Percentiles rank a stretch among this genome's conserved stretches.
Evolutionary conservation across 208 protist species (phyloP).

Genomic region (Trypanosoma platydactyli): DNA sequence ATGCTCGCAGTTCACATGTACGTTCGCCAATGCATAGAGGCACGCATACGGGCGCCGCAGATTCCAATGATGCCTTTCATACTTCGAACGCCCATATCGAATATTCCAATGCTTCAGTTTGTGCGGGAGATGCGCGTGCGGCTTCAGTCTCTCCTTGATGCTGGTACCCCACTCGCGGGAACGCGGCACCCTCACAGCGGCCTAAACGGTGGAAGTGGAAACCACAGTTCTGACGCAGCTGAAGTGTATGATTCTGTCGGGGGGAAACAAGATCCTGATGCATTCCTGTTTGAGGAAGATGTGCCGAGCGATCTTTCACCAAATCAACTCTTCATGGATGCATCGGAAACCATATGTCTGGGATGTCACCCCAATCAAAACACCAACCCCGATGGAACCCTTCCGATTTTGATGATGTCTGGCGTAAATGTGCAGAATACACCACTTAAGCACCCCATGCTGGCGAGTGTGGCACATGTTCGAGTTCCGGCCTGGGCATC

Average conservation of each 20-base stretch:
- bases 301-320: conserved; percentile 34
- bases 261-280: conserved; percentile 32
- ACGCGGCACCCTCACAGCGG: conserved; percentile 34
- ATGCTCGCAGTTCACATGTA: conserved; percentile 80
- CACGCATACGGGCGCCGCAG: conserved; percentile 39
- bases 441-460: conserved; percentile 42
- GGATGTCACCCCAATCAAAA: conserved; percentile 21
- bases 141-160: conserved; percentile 56
- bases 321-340: conserved; percentile 39
- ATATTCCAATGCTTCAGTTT: conserved; percentile 80
- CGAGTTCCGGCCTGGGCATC: conserved; percentile 19
- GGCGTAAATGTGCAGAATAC: conserved; percentile 69
- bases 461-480: conserved; percentile 28
- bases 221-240: background rate
- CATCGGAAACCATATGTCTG: conserved; percentile 24
- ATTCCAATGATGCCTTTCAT: conserved; percentile 69
- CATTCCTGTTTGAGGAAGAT: conserved; percentile 77
- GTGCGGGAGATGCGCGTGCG: conserved; percentile 75
- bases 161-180: conserved; percentile 48
- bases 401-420: conserved; percentile 71
- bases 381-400: conserved; percentile 43
- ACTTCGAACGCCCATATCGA: conserved; percentile 63
- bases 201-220: conserved; percentile 30
- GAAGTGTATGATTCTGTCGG: conserved; percentile 28
- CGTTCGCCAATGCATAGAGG: conserved; percentile 71